Evolutionary conservation across 1,284 basidiomycete genomes (phyloP).

Genomic region (Trichosporon ovoides): DNA sequence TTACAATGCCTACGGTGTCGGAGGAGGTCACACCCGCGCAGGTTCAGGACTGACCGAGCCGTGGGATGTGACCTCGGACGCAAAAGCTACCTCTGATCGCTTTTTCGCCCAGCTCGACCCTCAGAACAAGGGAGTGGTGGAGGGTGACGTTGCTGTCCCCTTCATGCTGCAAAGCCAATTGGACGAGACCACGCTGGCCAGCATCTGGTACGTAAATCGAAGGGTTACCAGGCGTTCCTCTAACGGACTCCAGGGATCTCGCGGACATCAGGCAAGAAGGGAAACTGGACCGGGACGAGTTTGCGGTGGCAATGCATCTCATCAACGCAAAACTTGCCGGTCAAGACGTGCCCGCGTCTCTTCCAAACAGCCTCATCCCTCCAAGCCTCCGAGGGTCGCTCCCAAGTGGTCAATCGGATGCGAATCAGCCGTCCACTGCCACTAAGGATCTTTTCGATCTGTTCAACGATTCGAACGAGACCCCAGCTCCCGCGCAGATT

Average conservation of each 20-base stretch:
- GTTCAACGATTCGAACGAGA: conserved; percentile 33
- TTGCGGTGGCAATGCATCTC: conserved; percentile 93
- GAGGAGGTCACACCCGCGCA: conserved; percentile 7
- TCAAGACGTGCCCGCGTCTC: conserved; percentile 65
- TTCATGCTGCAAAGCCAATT: conserved; percentile 93
- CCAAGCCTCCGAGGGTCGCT: conserved; percentile 52
- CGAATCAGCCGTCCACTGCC: conserved; percentile 14
- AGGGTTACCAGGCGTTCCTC: not conserved
- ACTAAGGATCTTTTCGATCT: conserved; percentile 48
- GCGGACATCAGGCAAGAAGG: conserved; percentile 88
- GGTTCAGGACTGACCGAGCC: conserved; percentile 31
- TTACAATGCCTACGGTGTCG: not conserved
- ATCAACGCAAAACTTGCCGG: conserved; percentile 84
- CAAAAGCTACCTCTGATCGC: conserved; percentile 73
- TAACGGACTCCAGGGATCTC: conserved; percentile 65
- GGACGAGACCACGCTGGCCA: conserved; percentile 75
- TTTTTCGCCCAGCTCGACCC: conserved; percentile 81
- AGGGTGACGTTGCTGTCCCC: conserved; percentile 89
- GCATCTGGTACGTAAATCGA: conserved; percentile 67
- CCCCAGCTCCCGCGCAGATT: not conserved
- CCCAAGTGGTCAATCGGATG: not conserved
- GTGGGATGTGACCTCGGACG: conserved; percentile 82
- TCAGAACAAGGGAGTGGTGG: conserved; percentile 71
- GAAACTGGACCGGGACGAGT: conserved; percentile 80
- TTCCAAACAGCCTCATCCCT: conserved; percentile 74